Percentiles rank a stretch among this genome's conserved stretches.
These are phyloP conservation scores for Inosperma sp. DNA, from an alignment of 768 basidiomycete species.

Conservation along the genomic window DNA sequence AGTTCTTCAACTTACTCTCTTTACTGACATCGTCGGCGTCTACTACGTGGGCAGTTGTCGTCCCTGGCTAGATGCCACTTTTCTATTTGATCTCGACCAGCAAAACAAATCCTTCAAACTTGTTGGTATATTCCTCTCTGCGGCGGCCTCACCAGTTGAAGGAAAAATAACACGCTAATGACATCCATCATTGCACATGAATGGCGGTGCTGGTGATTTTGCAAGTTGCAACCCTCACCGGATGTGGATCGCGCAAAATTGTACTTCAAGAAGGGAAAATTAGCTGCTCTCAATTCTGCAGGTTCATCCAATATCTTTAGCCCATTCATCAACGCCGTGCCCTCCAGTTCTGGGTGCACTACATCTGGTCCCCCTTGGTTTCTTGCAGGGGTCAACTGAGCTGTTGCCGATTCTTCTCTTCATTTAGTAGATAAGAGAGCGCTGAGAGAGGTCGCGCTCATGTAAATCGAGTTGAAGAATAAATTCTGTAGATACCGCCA, in stretches of 20 bases:
- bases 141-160: too few relatives aligned
- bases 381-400: slow-evolving; percentile 22
- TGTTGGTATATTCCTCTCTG: slow-evolving; percentile 18
- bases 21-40: slow-evolving; percentile 11
- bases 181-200: slow-evolving; percentile 19
- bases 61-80: slow-evolving; percentile 30
- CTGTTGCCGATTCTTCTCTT: too few relatives aligned
- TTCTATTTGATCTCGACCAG: slow-evolving; percentile 33
- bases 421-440: too few relatives aligned
- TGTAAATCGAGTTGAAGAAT: too few relatives aligned
- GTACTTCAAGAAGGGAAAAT: slow-evolving; percentile 29
- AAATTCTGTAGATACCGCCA: too few relatives aligned
- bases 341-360: slow-evolving; percentile 21
- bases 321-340: slow-evolving; percentile 23
- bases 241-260: slow-evolving; percentile 27
- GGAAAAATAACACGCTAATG: neutral
- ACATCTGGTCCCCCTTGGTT: slow-evolving; percentile 27
- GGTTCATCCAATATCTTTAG: slow-evolving; percentile 14
- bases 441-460: too few relatives aligned
- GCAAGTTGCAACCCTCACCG: slow-evolving; percentile 23
- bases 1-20: slow-evolving; percentile 5
- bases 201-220: slow-evolving; percentile 22
- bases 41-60: slow-evolving; percentile 12
- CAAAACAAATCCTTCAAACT: slow-evolving; percentile 18
- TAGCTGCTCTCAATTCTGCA: slow-evolving; percentile 18